Percentiles rank a stretch among this genome's conserved stretches.
These are phyloP conservation scores for Hypomyces rosellus DNA, from an alignment of 2,329 filamentous ascomycete species.

Conservation along the genomic window DNA sequence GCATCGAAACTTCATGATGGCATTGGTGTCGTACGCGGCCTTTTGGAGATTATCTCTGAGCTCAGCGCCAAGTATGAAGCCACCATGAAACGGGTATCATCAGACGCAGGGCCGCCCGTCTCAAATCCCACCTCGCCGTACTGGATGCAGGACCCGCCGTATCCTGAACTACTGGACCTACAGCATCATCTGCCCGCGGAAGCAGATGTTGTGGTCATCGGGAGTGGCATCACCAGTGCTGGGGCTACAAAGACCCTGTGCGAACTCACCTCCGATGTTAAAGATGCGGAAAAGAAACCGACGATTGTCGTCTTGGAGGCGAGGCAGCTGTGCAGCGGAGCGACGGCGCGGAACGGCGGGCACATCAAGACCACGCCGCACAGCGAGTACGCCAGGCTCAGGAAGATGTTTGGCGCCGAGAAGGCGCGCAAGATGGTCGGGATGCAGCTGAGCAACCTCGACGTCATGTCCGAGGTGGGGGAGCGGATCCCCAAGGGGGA, in stretches of 20 bases:
- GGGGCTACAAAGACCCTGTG: conserved; percentile 22
- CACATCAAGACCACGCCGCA: conserved; percentile 43
- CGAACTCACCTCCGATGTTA: neutral
- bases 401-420: conserved; percentile 24
- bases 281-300: neutral
- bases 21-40: conserved; percentile 18
- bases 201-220: conserved; percentile 46
- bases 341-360: conserved; percentile 48
- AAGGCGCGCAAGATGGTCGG: conserved; percentile 34
- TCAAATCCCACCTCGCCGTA: conserved; percentile 37
- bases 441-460: conserved; percentile 40
- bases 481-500: conserved; percentile 30
- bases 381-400: conserved; percentile 32
- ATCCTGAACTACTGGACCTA: conserved; percentile 33
- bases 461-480: conserved; percentile 33
- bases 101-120: conserved; percentile 35
- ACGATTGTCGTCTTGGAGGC: conserved; percentile 45
- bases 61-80: conserved; percentile 22
- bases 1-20: conserved; percentile 23
- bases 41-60: conserved; percentile 19
- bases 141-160: conserved; percentile 40
- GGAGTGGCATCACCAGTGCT: conserved; percentile 48
- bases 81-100: conserved; percentile 24
- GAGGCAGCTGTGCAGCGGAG: conserved; percentile 42
- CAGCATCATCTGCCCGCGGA: conserved; percentile 27